These are phyloP conservation scores for Melaleuca quinquenervia DNA, from an alignment of 345 rosid species.

Conservation along the genomic window DNA sequence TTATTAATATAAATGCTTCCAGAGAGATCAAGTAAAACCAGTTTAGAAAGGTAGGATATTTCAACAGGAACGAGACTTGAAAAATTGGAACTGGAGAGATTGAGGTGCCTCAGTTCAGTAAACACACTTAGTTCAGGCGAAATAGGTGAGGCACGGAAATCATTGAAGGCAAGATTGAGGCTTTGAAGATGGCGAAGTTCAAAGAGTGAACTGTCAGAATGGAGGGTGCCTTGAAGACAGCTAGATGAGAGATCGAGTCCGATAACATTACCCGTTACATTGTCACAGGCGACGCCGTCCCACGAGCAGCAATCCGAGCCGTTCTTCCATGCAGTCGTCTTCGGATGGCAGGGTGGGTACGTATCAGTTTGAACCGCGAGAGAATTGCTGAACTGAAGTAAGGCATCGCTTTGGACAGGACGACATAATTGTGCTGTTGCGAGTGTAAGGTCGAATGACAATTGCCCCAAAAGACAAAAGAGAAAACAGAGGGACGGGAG, in stretches of 20 bases:
- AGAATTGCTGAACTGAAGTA: neutral
- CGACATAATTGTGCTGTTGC: neutral
- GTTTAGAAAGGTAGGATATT: neutral
- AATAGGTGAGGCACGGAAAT: rapidly evolving
- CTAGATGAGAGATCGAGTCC: neutral
- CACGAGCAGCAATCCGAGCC: neutral
- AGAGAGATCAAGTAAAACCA: neutral
- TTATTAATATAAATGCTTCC: no score
- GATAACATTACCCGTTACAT: neutral
- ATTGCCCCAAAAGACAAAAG: neutral
- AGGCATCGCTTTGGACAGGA: neutral
- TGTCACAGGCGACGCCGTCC: neutral
- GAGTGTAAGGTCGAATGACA: neutral
- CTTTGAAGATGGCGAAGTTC: neutral
- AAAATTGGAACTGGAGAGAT: rapidly evolving
- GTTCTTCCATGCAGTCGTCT: neutral
- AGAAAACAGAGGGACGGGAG: rapidly evolving
- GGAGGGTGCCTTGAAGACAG: neutral
- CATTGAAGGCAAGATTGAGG: neutral
- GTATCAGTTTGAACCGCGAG: neutral
- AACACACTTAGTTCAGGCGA: neutral
- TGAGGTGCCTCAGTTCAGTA: neutral
- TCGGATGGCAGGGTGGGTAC: rapidly evolving
- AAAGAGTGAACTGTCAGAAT: neutral
- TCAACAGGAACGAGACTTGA: neutral